Percentiles rank a stretch among this genome's conserved stretches.
Conservation (phyloP, 495 filamentous ascomycete species). For the Aspergillus leporis region DNA sequence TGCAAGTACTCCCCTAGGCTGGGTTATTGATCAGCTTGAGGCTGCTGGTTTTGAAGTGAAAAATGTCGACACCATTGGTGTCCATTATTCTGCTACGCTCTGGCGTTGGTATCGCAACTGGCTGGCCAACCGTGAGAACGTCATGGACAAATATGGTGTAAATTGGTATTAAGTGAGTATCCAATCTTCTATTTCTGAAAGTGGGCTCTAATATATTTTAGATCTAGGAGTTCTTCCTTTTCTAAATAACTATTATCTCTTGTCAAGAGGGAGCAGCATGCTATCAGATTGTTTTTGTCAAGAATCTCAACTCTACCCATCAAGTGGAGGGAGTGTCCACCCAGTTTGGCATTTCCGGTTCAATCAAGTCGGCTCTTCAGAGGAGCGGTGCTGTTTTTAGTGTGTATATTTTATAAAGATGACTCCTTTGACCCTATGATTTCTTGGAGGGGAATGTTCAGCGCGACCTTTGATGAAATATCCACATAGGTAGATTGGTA, state of each 20-base stretch:
- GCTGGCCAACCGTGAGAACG: conserved; percentile 93
- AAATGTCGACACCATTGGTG: conserved; percentile 79
- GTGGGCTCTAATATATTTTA: conserved; percentile 33
- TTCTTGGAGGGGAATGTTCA: too few relatives aligned
- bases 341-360: conserved; percentile 73
- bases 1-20: conserved; percentile 65
- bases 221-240: conserved; percentile 99
- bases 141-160: conserved; percentile 91
- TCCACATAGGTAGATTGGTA: too few relatives aligned
- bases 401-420: too few relatives aligned
- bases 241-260: conserved; percentile 87
- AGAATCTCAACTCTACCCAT: conserved; percentile 97
- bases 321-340: conserved; percentile 80
- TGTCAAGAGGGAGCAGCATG: conserved; percentile 92
- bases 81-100: conserved; percentile 95
- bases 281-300: conserved; percentile 92
- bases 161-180: conserved; percentile 89
- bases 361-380: too few relatives aligned
- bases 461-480: too few relatives aligned
- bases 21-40: conserved; percentile 64
- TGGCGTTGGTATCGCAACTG: conserved; percentile 99
- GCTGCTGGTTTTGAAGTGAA: conserved; percentile 63
- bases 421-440: too few relatives aligned
- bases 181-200: not conserved
- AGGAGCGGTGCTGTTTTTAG: too few relatives aligned